Percentiles rank a stretch among this genome's conserved stretches.
Evolutionary conservation across 192 early-diverging fungal genomes (phyloP).

Genomic region (Linnemannia exigua): DNA sequence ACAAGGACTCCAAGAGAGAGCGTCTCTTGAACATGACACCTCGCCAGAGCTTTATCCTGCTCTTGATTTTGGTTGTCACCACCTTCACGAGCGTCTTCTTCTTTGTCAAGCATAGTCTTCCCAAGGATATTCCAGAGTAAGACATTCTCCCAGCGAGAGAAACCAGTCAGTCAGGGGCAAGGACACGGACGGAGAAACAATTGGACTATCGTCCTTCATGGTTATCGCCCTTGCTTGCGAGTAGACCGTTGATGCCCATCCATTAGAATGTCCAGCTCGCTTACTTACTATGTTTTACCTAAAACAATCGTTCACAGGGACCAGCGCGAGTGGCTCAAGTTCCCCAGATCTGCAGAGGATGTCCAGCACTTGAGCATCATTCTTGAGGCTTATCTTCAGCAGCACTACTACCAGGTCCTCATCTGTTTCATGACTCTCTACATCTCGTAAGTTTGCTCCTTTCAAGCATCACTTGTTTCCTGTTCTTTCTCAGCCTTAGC

Average conservation of each 20-base stretch:
- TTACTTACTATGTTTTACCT: too few relatives aligned
- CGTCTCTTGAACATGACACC: slow-evolving; percentile 40
- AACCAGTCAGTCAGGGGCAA: not conserved
- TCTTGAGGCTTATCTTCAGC: slow-evolving; percentile 58
- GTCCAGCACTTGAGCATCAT: slow-evolving; percentile 59
- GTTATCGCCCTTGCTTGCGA: too few relatives aligned
- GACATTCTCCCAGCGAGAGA: not conserved
- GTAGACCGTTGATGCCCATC: not conserved
- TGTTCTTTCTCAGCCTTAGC: not conserved
- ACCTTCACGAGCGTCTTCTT: slow-evolving; percentile 25
- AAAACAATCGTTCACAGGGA: slow-evolving; percentile 30
- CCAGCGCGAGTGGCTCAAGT: slow-evolving; percentile 58
- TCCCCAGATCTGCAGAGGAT: slow-evolving; percentile 62
- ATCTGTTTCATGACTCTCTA: slow-evolving; percentile 59
- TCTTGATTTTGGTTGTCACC: slow-evolving; percentile 14
- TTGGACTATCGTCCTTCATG: too few relatives aligned
- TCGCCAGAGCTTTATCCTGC: slow-evolving; percentile 35
- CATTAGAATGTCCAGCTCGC: not conserved
- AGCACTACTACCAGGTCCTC: slow-evolving; percentile 63
- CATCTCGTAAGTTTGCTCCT: slow-evolving; percentile 57
- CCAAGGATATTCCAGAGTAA: slow-evolving; percentile 50
- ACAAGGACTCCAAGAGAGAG: slow-evolving; percentile 11
- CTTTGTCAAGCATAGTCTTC: slow-evolving; percentile 36
- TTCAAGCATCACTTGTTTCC: not conserved
- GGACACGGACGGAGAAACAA: not conserved